A percentile compares a stretch with the other conserved stretches of the same genome.
These are phyloP conservation scores for Coleophoma cylindrospora DNA, from an alignment of 2,329 filamentous ascomycete species.

Conservation along the genomic window DNA sequence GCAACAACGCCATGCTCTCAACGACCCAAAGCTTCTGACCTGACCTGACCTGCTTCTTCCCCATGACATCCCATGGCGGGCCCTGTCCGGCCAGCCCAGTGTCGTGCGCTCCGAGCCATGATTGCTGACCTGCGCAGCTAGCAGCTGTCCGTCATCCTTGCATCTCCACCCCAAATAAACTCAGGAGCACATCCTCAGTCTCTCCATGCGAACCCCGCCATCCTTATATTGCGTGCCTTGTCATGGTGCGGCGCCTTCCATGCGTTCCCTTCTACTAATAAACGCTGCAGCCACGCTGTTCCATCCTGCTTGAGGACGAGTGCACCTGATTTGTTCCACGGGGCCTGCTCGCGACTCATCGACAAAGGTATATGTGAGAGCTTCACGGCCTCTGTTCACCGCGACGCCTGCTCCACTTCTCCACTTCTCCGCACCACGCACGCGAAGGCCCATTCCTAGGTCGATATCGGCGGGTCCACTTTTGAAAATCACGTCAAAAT, in stretches of 20 bases:
- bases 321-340: conserved; percentile 22
- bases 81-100: too few relatives aligned
- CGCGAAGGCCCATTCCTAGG: conserved; percentile 5
- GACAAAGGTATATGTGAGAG: not conserved
- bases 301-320: conserved; percentile 16
- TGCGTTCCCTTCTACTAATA: conserved; percentile 1
- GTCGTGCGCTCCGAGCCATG: too few relatives aligned
- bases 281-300: conserved; percentile 9
- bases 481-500: conserved; percentile 34
- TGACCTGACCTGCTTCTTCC: not conserved
- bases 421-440: conserved; percentile 12
- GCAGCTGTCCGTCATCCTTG: conserved; percentile 9
- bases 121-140: not conserved
- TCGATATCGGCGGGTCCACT: not conserved
- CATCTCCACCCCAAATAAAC: conserved; percentile 18
- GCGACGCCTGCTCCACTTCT: conserved; percentile 6
- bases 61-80: not conserved
- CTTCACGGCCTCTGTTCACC: not conserved
- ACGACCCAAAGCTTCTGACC: too few relatives aligned
- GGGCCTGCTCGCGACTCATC: not conserved
- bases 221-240: conserved; percentile 19
- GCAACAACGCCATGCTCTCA: too few relatives aligned
- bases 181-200: conserved; percentile 17
- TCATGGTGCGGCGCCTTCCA: conserved; percentile 18
- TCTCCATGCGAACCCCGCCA: conserved; percentile 26